phyloP scores from a whole-genome alignment of 2,329 filamentous ascomycete species.

The Stylonectria norvegica region DNA sequence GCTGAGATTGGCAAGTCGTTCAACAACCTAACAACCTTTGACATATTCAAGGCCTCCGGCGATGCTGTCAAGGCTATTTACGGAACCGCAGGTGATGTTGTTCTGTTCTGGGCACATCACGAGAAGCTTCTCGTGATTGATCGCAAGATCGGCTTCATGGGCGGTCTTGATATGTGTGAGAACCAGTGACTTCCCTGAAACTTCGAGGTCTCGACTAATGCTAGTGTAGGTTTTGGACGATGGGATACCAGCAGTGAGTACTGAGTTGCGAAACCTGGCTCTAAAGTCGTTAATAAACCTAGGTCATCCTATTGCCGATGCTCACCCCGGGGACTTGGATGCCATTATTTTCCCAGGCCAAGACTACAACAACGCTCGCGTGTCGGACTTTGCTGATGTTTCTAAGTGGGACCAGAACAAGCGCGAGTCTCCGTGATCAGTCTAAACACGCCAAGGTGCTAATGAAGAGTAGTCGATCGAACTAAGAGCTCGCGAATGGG shows the following conservation, averaged over 20 bases:
- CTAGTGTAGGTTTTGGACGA: constrained; percentile 64
- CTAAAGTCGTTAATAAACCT: constrained; percentile 12
- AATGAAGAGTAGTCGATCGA: constrained; percentile 57
- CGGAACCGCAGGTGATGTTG: constrained; percentile 74
- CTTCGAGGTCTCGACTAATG: constrained; percentile 19
- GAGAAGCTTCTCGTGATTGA: constrained; percentile 87
- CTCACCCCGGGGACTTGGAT: constrained; percentile 73
- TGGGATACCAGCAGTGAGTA: constrained; percentile 75
- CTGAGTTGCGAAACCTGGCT: not conserved
- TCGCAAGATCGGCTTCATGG: constrained; percentile 81
- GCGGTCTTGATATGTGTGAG: constrained; percentile 76
- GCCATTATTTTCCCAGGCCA: constrained; percentile 81
- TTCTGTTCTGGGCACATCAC: constrained; percentile 90
- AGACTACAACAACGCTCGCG: constrained; percentile 85
- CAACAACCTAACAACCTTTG: constrained; percentile 47
- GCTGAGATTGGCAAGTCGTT: constrained; percentile 65
- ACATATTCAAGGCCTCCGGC: constrained; percentile 61
- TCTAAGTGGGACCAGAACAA: constrained; percentile 81
- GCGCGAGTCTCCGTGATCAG: constrained; percentile 27
- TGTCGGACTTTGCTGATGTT: constrained; percentile 78
- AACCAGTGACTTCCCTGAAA: not conserved
- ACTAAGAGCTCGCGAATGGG: constrained; percentile 81
- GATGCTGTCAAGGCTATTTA: constrained; percentile 77
- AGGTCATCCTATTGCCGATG: constrained; percentile 76
- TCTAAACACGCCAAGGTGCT: no score